Evolutionary conservation across 805 yeast species (phyloP).

Genomic region (Suhomyces faveliae): DNA sequence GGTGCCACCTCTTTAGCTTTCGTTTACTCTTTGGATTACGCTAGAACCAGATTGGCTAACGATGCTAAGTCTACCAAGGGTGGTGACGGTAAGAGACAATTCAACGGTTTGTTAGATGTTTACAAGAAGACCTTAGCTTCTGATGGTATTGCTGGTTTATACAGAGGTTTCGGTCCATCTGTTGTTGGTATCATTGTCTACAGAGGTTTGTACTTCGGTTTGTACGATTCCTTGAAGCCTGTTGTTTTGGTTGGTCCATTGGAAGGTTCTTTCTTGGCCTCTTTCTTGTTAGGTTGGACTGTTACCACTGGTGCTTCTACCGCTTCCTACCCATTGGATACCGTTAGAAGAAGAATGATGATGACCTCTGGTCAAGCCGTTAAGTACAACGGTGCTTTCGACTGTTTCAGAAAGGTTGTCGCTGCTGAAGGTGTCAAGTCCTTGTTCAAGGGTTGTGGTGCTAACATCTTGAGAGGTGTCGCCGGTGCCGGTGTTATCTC

Average conservation of each 20-base stretch:
- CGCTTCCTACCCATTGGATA: constrained; percentile 98
- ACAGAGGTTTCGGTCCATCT: constrained; percentile 99
- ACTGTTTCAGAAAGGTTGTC: constrained; percentile 86
- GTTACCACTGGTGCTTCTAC: constrained; percentile 98
- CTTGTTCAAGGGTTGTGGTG: constrained; percentile 98
- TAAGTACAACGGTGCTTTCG: constrained; percentile 93
- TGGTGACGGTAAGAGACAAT: constrained; percentile 82
- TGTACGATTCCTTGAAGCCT: constrained; percentile 95
- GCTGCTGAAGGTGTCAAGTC: constrained; percentile 94
- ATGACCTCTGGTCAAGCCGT: constrained; percentile 99
- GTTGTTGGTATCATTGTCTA: constrained; percentile 96
- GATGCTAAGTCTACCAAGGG: constrained; percentile 91
- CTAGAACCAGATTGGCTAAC: constrained; percentile 98
- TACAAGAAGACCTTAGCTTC: constrained; percentile 93
- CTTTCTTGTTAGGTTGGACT: constrained; percentile 96
- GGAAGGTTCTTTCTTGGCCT: constrained; percentile 92
- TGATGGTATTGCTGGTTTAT: constrained; percentile 97
- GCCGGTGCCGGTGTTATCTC: constrained; percentile 99
- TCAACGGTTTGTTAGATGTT: constrained; percentile 95
- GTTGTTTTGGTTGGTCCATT: constrained; percentile 90
- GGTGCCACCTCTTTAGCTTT: constrained; percentile 94
- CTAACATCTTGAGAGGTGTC: constrained; percentile 99
- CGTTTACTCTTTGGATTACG: constrained; percentile 96
- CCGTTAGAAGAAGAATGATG: constrained; percentile 99
- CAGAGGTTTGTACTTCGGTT: constrained; percentile 99